Conservation (phyloP, 192 early-diverging fungal genomes). For the Obelidium mucronatum region DNA sequence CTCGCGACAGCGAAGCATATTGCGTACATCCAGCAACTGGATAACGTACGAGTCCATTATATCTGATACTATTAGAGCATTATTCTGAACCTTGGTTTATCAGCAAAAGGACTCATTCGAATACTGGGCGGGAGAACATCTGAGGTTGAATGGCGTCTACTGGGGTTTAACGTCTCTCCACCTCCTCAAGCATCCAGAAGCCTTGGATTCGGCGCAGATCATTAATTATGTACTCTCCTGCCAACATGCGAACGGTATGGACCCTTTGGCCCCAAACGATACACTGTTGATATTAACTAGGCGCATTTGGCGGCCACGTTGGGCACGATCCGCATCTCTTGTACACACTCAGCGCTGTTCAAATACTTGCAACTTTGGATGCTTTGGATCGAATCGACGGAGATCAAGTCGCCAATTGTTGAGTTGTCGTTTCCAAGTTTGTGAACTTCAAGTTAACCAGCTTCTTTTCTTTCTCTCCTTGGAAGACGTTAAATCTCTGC, state of each 20-base stretch:
- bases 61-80: too few species aligned
- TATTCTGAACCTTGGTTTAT: neutral
- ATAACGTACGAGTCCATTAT: constrained; percentile 39
- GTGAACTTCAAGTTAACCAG: too few species aligned
- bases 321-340: constrained; percentile 91
- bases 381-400: constrained; percentile 79
- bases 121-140: constrained; percentile 93
- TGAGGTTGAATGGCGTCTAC: constrained; percentile 89
- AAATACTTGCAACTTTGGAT: constrained; percentile 84
- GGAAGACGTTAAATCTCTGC: constrained; percentile 72
- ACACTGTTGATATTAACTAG: constrained; percentile 40
- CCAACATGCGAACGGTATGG: constrained; percentile 77
- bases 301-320: constrained; percentile 88
- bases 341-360: constrained; percentile 91
- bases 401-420: constrained; percentile 65
- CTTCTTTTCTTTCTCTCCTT: too few species aligned
- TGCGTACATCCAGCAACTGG: constrained; percentile 48
- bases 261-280: neutral
- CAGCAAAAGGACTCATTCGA: constrained; percentile 87
- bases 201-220: constrained; percentile 73
- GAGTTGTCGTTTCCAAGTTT: constrained; percentile 65
- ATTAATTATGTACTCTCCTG: constrained; percentile 83
- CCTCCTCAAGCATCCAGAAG: constrained; percentile 69
- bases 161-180: constrained; percentile 90
- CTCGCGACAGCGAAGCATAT: constrained; percentile 35